Evolutionary conservation across 352 stramenopile species (phyloP).

Genomic region (Globisporangium solare): DNA sequence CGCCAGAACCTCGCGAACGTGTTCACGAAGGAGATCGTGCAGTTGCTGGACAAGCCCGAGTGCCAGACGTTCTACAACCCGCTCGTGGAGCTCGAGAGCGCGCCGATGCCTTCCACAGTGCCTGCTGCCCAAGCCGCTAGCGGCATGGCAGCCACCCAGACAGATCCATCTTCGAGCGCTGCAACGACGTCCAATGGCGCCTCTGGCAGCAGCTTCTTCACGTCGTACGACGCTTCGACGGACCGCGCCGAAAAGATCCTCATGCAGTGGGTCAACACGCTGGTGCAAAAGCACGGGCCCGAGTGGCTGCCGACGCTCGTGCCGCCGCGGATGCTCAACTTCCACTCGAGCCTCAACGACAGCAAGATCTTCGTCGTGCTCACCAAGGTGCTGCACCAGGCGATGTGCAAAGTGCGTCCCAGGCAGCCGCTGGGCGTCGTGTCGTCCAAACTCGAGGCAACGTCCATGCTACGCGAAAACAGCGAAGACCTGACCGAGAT

Average conservation of each 20-base stretch:
- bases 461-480: constrained; percentile 68
- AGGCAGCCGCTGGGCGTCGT: constrained; percentile 23
- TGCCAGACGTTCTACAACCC: constrained; percentile 62
- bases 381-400: constrained; percentile 58
- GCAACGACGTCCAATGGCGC: background rate
- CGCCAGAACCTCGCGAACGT: constrained; percentile 56
- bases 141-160: too few species aligned
- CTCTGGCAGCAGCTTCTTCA: constrained; percentile 13
- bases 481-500: constrained; percentile 78
- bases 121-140: constrained; percentile 3
- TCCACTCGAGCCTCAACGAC: constrained; percentile 60
- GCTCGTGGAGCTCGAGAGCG: constrained; percentile 37
- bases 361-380: constrained; percentile 48
- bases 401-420: constrained; percentile 50
- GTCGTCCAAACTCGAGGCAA: constrained; percentile 43
- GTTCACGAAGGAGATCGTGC: constrained; percentile 58
- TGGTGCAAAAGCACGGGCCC: constrained; percentile 35
- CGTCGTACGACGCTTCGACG: constrained; percentile 40
- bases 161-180: background rate
- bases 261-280: constrained; percentile 68
- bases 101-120: background rate
- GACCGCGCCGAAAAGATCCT: constrained; percentile 70
- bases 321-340: constrained; percentile 48
- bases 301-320: constrained; percentile 41
- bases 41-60: constrained; percentile 61